Conservation (phyloP, 1,284 basidiomycete genomes). For the Pyrrhoderma noxium region DNA sequence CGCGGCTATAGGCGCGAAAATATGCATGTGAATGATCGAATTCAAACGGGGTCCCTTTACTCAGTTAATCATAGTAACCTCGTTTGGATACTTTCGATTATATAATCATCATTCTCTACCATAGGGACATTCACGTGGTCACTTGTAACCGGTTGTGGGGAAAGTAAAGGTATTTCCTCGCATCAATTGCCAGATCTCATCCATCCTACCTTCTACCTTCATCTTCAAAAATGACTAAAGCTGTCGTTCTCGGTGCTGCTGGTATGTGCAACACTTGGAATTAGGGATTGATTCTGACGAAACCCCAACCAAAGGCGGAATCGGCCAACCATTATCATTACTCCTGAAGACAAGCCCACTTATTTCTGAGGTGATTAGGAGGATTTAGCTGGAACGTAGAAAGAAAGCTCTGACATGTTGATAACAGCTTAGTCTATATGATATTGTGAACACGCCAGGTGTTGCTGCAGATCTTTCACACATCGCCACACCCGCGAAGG, state of each 20-base stretch:
- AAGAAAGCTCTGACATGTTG: neutral
- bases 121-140: neutral
- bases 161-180: too few species aligned
- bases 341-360: slow-evolving; percentile 82
- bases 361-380: slow-evolving; percentile 57
- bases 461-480: slow-evolving; percentile 93
- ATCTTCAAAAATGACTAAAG: slow-evolving; percentile 70
- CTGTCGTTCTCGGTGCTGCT: slow-evolving; percentile 88
- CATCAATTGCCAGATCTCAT: neutral
- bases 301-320: slow-evolving; percentile 50
- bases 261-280: too few species aligned
- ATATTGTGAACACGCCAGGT: slow-evolving; percentile 96
- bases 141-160: too few species aligned
- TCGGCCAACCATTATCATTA: slow-evolving; percentile 89
- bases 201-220: slow-evolving; percentile 3
- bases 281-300: neutral
- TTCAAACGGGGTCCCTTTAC: too few species aligned
- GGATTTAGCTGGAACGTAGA: neutral
- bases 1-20: too few species aligned
- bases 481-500: slow-evolving; percentile 74
- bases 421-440: slow-evolving; percentile 74
- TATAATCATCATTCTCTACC: too few species aligned
- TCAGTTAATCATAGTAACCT: too few species aligned
- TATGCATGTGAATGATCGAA: too few species aligned
- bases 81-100: too few species aligned